Conservation (phyloP, 352 stramenopile genomes). For the Pythium aquatile region DNA sequence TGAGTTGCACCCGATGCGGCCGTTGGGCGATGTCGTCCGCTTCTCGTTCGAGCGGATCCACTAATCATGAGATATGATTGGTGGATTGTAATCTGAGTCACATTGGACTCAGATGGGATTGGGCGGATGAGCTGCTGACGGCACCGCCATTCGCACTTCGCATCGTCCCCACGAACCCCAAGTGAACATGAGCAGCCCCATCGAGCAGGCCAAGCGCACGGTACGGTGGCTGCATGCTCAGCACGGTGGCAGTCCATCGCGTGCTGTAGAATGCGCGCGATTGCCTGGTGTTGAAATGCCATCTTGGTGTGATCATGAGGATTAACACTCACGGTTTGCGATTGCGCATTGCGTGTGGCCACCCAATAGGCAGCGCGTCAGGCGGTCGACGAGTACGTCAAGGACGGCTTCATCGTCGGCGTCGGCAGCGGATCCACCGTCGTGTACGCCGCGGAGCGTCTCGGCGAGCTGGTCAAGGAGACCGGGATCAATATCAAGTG, state of each 20-base stretch:
- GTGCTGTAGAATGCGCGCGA: background rate
- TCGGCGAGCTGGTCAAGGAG: slow-evolving; percentile 93
- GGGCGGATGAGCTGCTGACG: background rate
- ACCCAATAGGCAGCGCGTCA: slow-evolving; percentile 60
- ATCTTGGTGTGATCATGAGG: background rate
- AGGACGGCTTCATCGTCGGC: slow-evolving; percentile 95
- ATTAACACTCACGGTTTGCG: background rate
- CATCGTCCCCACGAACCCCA: background rate
- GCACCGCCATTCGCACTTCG: slow-evolving; percentile 11
- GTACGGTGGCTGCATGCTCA: slow-evolving; percentile 24
- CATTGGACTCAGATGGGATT: background rate
- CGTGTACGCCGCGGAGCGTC: slow-evolving; percentile 96
- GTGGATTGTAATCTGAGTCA: background rate
- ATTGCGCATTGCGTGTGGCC: slow-evolving; percentile 10
- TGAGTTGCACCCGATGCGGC: slow-evolving; percentile 2
- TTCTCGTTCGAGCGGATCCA: slow-evolving; percentile 20
- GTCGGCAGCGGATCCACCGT: slow-evolving; percentile 98
- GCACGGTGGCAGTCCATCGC: no score
- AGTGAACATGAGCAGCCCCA: slow-evolving; percentile 40
- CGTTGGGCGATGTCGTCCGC: slow-evolving; percentile 7
- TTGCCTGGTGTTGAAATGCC: background rate
- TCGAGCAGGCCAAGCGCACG: slow-evolving; percentile 77
- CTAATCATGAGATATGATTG: slow-evolving; percentile 14
- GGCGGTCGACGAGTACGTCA: slow-evolving; percentile 92
- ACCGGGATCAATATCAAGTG: slow-evolving; percentile 94